Conservation (phyloP, 2,329 filamentous ascomycete genomes). For the Talaromyces sp. region DNA sequence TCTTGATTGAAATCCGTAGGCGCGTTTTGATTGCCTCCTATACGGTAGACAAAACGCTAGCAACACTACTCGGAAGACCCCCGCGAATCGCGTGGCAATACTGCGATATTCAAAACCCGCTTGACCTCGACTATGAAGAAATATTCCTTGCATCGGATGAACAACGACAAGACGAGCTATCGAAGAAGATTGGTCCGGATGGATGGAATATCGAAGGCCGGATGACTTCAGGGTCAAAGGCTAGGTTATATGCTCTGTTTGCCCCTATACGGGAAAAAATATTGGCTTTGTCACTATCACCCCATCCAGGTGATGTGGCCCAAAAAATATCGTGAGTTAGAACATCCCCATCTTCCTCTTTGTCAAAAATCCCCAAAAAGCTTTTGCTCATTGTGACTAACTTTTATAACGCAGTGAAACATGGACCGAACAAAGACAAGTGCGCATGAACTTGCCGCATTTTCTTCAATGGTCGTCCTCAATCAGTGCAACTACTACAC, state of each 20-base stretch:
- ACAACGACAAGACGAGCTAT: constrained; percentile 9
- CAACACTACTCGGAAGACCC: constrained; percentile 43
- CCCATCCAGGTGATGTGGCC: constrained; percentile 6
- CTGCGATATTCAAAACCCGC: constrained; percentile 19
- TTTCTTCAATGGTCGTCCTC: constrained; percentile 7
- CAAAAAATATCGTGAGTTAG: constrained; percentile 8
- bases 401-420: neutral
- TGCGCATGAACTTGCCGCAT: constrained; percentile 1
- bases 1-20: constrained; percentile 32
- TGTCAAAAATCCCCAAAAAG: neutral
- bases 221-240: constrained; percentile 6
- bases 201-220: constrained; percentile 20
- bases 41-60: constrained; percentile 40
- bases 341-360: neutral
- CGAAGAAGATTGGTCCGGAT: constrained; percentile 12
- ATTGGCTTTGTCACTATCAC: constrained; percentile 8
- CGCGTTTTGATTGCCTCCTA: constrained; percentile 36
- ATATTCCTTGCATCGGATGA: constrained; percentile 13
- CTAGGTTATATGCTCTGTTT: constrained; percentile 9
- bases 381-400: neutral
- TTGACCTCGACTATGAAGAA: constrained; percentile 19
- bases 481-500: neutral
- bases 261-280: constrained; percentile 8
- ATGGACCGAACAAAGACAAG: constrained; percentile 5
- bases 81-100: constrained; percentile 37